Evolutionary conservation across 2,329 filamentous ascomycete species (phyloP), one percentile per base, ranked within the genome.

Genomic region (Stagonosporopsis vannaccii): DNA sequence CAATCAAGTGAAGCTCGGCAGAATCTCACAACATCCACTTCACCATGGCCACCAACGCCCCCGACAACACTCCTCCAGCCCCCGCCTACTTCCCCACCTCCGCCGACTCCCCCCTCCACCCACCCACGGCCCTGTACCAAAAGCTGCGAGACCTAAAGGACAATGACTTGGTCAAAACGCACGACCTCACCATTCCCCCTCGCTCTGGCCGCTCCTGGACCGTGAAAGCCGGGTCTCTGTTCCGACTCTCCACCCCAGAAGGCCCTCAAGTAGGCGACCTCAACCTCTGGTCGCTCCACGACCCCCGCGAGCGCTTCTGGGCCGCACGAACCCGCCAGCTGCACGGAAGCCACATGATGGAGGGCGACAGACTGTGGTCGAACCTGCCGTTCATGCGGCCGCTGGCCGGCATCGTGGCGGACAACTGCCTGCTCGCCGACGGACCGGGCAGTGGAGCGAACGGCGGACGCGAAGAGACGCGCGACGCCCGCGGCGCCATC

Each of bases 231-330:
- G 89, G 90, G 3, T 83, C 83, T 44, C 83, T 95, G 53, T 85
- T 91, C 58, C 85, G 87, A 13, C 87, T 96, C 59, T 89, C 86
- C 54, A 94, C 91, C 0, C 90, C 90, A 0, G 80, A 88, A 51
- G 91, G 91, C 0, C 86, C 91, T 0, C 91, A 96, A 77, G 64
- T 96, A 44, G 90, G 90, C 50, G 91, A 95, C 67, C 78, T 95
- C 17, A 96, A 96, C 73, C 83, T 95, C 66, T 96, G 90, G 90
- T 91, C 89, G 66, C 81, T 82, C 5, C 78, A 87, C 60, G 92
- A 95, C 73, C 89, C 90, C 0, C 85, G 90, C 13, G 91, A 96
- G 73, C 83, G 87, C 37, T 91, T 96, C 79, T 96, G 91, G 91
- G 91, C 91, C 1, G 82, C 86, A 1, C 84, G 91, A 33, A 95